phyloP scores from a whole-genome alignment of 129 eudicot species.

The Rutidosis leptorrhynchoides region DNA sequence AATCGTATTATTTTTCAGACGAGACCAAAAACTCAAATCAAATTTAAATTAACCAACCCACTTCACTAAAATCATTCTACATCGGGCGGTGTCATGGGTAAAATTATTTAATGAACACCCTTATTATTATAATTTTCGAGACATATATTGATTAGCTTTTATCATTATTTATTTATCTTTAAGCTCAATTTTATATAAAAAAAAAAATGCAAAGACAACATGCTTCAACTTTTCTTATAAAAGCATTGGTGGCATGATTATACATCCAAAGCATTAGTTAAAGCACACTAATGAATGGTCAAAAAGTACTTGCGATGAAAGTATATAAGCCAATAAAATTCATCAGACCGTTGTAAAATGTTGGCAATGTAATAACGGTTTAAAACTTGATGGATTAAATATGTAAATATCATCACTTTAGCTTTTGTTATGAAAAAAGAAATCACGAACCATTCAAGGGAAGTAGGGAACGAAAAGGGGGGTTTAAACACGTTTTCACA shows the following conservation, averaged over 20 bases:
- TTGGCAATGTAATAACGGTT: conserved; percentile 1
- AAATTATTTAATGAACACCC: too few relatives aligned
- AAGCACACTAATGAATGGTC: neutral
- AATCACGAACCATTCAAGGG: conserved; percentile 42
- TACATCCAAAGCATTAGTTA: neutral
- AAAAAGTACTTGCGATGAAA: neutral
- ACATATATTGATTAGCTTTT: too few relatives aligned
- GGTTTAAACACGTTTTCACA: conserved; percentile 19
- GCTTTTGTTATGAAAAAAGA: conserved; percentile 18
- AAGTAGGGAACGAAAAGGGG: conserved; percentile 14
- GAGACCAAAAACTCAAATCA: too few relatives aligned
- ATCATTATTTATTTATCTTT: too few relatives aligned
- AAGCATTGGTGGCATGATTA: neutral
- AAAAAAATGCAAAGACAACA: too few relatives aligned
- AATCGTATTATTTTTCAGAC: too few relatives aligned
- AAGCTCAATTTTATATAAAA: too few relatives aligned
- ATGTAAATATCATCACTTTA: neutral
- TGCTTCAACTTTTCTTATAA: too few relatives aligned
- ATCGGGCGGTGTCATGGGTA: too few relatives aligned
- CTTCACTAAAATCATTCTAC: too few relatives aligned
- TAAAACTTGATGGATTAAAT: conserved; percentile 3
- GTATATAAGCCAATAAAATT: neutral
- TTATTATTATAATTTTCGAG: too few relatives aligned
- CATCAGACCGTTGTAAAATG: neutral
- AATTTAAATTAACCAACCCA: too few relatives aligned